Percentiles rank a stretch among this genome's conserved stretches.
phyloP scores from a whole-genome alignment of 2,329 filamentous ascomycete species.

The Trichoderma breve region DNA sequence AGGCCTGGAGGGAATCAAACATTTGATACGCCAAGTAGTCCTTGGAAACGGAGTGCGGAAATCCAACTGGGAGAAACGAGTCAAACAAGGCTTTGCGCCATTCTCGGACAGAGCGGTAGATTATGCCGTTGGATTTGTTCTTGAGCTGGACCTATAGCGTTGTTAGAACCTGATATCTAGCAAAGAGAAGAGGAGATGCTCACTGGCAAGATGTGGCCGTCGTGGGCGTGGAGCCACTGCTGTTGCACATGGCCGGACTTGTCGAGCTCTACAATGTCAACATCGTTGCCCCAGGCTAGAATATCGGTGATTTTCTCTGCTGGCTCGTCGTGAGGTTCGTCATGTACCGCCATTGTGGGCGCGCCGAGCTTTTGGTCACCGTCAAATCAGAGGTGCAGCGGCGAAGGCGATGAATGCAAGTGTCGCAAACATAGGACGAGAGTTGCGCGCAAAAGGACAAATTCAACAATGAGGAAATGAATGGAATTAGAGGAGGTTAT shows the following conservation, averaged over 20 bases:
- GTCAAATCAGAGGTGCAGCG: background rate
- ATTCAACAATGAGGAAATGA: background rate
- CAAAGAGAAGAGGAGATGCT: background rate
- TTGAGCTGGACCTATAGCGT: slow-evolving; percentile 26
- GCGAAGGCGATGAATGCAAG: background rate
- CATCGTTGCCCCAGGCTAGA: slow-evolving; percentile 27
- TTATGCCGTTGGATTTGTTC: slow-evolving; percentile 25
- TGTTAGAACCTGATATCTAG: background rate
- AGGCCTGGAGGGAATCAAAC: slow-evolving; percentile 77
- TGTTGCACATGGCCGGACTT: slow-evolving; percentile 37
- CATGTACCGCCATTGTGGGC: background rate
- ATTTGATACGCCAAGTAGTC: slow-evolving; percentile 77
- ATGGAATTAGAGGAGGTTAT: fast-evolving
- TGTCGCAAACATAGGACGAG: background rate
- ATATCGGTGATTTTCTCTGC: slow-evolving; percentile 2
- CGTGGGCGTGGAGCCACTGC: slow-evolving; percentile 35
- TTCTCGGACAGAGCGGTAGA: slow-evolving; percentile 32
- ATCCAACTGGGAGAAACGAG: slow-evolving; percentile 84
- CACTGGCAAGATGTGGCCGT: slow-evolving; percentile 31
- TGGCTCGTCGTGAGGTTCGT: background rate
- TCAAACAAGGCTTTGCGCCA: slow-evolving; percentile 51
- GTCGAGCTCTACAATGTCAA: slow-evolving; percentile 39
- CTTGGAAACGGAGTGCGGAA: slow-evolving; percentile 77
- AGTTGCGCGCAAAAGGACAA: background rate
- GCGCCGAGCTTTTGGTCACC: background rate